phyloP scores from a whole-genome alignment of 1,139 yeast genomes.

The Eremothecium cymbalariae region DNA sequence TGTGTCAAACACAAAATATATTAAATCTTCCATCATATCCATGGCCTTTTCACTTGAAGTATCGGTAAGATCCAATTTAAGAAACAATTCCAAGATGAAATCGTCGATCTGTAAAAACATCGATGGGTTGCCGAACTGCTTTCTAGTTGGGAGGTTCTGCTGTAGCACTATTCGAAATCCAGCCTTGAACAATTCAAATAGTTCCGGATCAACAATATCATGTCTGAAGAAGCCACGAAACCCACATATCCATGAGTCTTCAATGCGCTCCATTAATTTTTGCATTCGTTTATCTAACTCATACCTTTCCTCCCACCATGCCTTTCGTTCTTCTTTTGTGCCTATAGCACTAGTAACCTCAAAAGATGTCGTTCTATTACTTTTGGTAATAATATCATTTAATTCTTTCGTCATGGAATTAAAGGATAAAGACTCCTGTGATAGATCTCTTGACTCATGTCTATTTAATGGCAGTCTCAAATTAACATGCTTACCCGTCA shows the following conservation, averaged over 20 bases:
- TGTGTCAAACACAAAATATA: slow-evolving; percentile 53
- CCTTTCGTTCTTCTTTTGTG: slow-evolving; percentile 52
- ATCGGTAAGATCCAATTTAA: slow-evolving; percentile 36
- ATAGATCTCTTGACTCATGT: slow-evolving; percentile 40
- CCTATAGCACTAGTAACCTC: slow-evolving; percentile 40
- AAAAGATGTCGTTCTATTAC: slow-evolving; percentile 52
- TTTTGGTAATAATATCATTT: slow-evolving; percentile 45
- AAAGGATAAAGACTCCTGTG: slow-evolving; percentile 39
- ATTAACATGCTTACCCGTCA: slow-evolving; percentile 36
- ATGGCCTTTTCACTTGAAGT: slow-evolving; percentile 32
- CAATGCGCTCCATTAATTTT: slow-evolving; percentile 49
- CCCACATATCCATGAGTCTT: slow-evolving; percentile 74
- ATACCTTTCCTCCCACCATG: slow-evolving; percentile 75
- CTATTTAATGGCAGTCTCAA: slow-evolving; percentile 56
- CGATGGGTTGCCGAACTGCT: slow-evolving; percentile 18
- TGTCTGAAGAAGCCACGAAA: slow-evolving; percentile 53
- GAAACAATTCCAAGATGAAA: slow-evolving; percentile 44
- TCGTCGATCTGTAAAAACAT: slow-evolving; percentile 41
- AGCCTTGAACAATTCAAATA: slow-evolving; percentile 35
- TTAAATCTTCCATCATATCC: slow-evolving; percentile 52
- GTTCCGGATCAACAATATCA: slow-evolving; percentile 24
- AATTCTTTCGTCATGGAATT: slow-evolving; percentile 41
- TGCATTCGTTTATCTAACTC: slow-evolving; percentile 51
- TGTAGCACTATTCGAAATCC: slow-evolving; percentile 34
- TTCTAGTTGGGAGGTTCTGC: slow-evolving; percentile 36